These are phyloP conservation scores for Aureobasidium mangrovei DNA, from an alignment of 2,329 filamentous ascomycete genomes.

Conservation along the genomic window DNA sequence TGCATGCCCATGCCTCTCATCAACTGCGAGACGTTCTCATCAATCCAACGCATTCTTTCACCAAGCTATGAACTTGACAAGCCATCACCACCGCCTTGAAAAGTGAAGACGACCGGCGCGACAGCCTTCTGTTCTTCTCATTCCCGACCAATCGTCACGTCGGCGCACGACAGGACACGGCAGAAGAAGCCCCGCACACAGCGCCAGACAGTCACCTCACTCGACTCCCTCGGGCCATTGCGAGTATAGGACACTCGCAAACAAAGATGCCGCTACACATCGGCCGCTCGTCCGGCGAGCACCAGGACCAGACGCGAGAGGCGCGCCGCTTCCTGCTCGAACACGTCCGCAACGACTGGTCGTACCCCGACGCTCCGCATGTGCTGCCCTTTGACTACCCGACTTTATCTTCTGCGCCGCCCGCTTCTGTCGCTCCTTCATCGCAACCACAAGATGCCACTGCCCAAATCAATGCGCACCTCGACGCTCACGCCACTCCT, in stretches of 20 bases:
- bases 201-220: not conserved
- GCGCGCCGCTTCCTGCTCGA: constrained; percentile 35
- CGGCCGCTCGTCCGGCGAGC: constrained; percentile 20
- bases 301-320: constrained; percentile 33
- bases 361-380: constrained; percentile 30
- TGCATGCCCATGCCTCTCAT: not conserved
- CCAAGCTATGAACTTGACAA: too few species aligned
- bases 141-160: not conserved
- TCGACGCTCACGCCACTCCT: constrained; percentile 11
- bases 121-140: not conserved
- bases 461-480: not conserved
- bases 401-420: not conserved
- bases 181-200: not conserved
- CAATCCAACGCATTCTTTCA: not conserved
- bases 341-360: constrained; percentile 38
- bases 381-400: constrained; percentile 12
- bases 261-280: constrained; percentile 24
- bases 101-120: not conserved
- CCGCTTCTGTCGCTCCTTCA: not conserved
- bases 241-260: not conserved
- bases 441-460: not conserved
- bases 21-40: not conserved
- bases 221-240: not conserved
- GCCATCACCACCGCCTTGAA: not conserved
- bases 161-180: not conserved